These are phyloP conservation scores for Cercospora sesami DNA, from an alignment of 2,329 filamentous ascomycete species.

Conservation along the genomic window DNA sequence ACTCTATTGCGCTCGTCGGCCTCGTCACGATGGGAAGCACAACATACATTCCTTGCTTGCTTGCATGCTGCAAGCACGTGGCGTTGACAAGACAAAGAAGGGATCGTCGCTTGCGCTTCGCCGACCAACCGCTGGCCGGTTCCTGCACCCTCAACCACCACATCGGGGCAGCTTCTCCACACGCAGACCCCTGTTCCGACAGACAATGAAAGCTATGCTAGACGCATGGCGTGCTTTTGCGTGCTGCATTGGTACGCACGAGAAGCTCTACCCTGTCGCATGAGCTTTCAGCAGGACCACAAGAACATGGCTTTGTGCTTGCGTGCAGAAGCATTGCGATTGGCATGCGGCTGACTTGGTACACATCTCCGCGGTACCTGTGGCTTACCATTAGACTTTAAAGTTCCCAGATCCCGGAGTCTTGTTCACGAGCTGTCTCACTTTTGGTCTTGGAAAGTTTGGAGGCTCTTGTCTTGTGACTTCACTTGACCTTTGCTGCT, in stretches of 20 bases:
- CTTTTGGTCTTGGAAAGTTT: background rate
- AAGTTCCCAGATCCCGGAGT: background rate
- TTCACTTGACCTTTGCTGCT: background rate
- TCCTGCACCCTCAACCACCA: background rate
- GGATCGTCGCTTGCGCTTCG: constrained; percentile 3
- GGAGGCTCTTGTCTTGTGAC: background rate
- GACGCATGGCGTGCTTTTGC: constrained; percentile 16
- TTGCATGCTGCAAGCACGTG: background rate
- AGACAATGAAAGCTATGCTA: background rate
- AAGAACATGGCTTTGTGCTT: background rate
- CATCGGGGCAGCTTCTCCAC: background rate
- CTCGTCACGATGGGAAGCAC: background rate
- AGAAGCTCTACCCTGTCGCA: background rate
- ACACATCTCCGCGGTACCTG: background rate
- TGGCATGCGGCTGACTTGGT: background rate
- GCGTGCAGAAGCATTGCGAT: background rate
- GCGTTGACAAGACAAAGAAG: background rate
- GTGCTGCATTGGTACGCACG: constrained; percentile 3
- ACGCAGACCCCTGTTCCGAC: background rate
- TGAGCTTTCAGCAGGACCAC: background rate
- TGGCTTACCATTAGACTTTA: background rate
- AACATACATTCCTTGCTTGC: background rate
- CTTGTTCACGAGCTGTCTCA: background rate
- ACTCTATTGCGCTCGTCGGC: background rate
- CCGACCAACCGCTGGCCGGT: background rate